A percentile compares a stretch with the other conserved stretches of the same genome.
phyloP scores from a whole-genome alignment of 2,329 filamentous ascomycete genomes.

The Curvularia eragrostidis region DNA sequence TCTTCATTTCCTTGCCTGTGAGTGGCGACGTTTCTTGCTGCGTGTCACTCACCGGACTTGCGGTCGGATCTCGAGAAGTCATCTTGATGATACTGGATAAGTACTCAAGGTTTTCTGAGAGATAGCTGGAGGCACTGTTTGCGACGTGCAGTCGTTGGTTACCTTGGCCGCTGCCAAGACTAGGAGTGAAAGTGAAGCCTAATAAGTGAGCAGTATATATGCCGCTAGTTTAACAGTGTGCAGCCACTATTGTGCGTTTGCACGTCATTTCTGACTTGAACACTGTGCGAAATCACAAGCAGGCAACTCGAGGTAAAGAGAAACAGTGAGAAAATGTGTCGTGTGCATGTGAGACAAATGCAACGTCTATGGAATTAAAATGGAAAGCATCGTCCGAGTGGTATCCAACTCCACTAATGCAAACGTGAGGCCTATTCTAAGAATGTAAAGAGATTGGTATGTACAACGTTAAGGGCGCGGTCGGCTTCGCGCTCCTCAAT shows the following conservation, averaged over 20 bases:
- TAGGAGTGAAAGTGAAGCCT: background rate
- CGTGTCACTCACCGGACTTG: background rate
- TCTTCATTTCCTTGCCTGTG: slow-evolving; percentile 9
- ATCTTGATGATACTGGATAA: too few species aligned
- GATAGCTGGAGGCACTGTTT: too few species aligned
- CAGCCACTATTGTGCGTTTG: slow-evolving; percentile 1
- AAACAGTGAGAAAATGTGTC: background rate
- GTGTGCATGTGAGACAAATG: background rate
- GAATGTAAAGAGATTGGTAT: slow-evolving; percentile 97
- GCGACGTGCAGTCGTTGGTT: too few species aligned
- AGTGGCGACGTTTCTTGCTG: background rate
- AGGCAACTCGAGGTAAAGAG: slow-evolving; percentile 9
- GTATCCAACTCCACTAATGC: slow-evolving; percentile 39
- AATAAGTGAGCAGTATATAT: background rate
- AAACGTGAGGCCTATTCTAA: slow-evolving; percentile 66
- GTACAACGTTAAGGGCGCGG: slow-evolving; percentile 92
- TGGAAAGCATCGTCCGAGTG: slow-evolving; percentile 22
- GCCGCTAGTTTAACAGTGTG: background rate
- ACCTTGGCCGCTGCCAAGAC: background rate
- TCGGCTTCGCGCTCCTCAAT: slow-evolving; percentile 91
- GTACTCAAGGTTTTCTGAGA: background rate
- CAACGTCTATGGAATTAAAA: slow-evolving; percentile 2
- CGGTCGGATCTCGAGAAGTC: background rate
- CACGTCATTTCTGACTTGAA: background rate
- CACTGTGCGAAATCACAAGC: slow-evolving; percentile 11